Conservation (phyloP, 2,329 filamentous ascomycete species). For the Fusarium humuli region DNA sequence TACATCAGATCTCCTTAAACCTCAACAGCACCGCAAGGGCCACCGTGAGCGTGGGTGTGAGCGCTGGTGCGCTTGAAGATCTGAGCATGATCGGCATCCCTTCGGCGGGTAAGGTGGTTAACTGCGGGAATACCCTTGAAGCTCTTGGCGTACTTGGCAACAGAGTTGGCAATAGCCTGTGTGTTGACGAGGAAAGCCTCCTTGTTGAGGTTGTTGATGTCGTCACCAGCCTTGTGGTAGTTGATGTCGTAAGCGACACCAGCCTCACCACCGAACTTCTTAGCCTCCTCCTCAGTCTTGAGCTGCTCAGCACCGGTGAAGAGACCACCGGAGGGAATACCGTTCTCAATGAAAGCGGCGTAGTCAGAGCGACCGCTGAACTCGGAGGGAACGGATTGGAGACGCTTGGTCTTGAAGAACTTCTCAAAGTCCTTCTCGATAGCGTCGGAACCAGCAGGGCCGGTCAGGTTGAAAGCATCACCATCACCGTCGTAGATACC, state of each 20-base stretch:
- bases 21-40: constrained; percentile 46
- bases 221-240: constrained; percentile 61
- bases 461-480: constrained; percentile 67
- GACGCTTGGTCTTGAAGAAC: constrained; percentile 61
- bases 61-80: constrained; percentile 44
- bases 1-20: background rate
- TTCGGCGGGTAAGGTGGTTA: constrained; percentile 46
- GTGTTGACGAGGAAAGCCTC: constrained; percentile 61
- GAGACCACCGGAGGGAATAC: constrained; percentile 75
- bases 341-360: constrained; percentile 72
- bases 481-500: constrained; percentile 71
- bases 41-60: constrained; percentile 46
- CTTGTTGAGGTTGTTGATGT: constrained; percentile 53
- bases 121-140: constrained; percentile 51
- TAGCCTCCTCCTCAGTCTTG: constrained; percentile 70
- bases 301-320: constrained; percentile 75
- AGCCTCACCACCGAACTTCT: constrained; percentile 71
- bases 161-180: constrained; percentile 56
- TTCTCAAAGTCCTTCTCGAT: constrained; percentile 69
- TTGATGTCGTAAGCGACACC: constrained; percentile 61
- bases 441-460: constrained; percentile 68
- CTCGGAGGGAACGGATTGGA: constrained; percentile 67
- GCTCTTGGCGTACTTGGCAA: constrained; percentile 56
- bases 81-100: constrained; percentile 48
- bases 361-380: constrained; percentile 77